A percentile compares a stretch with the other conserved stretches of the same genome.
These are phyloP conservation scores for Tanacetum coccineum DNA, from an alignment of 129 eudicot species.

Conservation along the genomic window DNA sequence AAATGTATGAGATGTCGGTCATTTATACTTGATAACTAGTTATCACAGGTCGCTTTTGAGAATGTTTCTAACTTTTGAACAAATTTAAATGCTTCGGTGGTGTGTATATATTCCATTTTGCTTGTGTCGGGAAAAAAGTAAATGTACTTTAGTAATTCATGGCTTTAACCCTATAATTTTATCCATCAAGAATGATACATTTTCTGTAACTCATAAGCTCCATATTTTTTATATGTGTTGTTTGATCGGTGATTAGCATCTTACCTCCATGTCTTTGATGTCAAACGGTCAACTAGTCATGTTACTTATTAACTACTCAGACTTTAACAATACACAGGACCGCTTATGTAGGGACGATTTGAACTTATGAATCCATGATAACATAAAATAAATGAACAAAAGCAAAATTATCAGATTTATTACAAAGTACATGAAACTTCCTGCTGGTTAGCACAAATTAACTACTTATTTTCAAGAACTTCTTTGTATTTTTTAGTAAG, in stretches of 20 bases:
- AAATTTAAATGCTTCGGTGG: too few species aligned
- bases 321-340: background rate
- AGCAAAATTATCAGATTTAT: background rate
- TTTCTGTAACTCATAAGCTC: constrained; percentile 9
- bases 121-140: too few species aligned
- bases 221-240: background rate
- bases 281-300: constrained; percentile 2
- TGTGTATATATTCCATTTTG: too few species aligned
- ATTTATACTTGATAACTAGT: too few species aligned
- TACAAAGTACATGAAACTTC: background rate
- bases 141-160: too few species aligned
- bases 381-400: too few species aligned
- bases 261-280: background rate
- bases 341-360: background rate
- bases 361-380: too few species aligned
- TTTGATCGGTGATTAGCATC: background rate
- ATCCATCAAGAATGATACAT: background rate
- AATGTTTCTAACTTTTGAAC: too few species aligned
- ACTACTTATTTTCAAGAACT: background rate
- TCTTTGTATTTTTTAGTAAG: background rate
- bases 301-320: background rate
- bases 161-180: too few species aligned
- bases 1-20: too few species aligned
- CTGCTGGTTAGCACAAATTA: background rate
- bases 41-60: too few species aligned